Evolutionary conservation across 1,139 yeast genomes (phyloP), one percentile per base, ranked within the genome.

Genomic region (Wickerhamomyces sp.): DNA sequence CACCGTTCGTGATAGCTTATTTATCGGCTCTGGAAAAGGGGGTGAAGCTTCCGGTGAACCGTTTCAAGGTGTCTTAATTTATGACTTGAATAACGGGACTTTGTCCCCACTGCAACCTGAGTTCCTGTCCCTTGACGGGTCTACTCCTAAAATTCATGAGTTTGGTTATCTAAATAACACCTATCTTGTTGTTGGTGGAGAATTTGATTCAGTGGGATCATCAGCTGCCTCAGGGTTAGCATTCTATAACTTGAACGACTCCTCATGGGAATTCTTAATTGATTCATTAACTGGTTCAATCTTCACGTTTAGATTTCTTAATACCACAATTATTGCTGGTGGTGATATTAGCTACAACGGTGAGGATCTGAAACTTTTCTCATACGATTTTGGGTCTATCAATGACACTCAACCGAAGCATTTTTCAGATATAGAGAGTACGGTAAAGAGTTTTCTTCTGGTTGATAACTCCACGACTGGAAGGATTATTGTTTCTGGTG

Each of bases 101-200:
- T 48, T 51, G n/a, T 39, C 40, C 6, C 40, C 53, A 0, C 6
- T 32, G 26, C 56, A 51, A 26, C 56, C 56, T 5, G 50, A 44
- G 2, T 27, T 47, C 0, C 27, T 57, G 7, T 30, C 48, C 0
- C 47, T 50, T 2, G 42, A 48, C 42, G 55, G 27, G 37, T 45
- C 50, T 3, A 49, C 63, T 13, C 68, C 76, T 4, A 55, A 60
- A 36, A 76, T 87, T 9, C 78, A 76, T 46, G 65, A 84, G 3
- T 64, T 87, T 49, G 78, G 75, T 3, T 70, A 73, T 46, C 46
- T 53, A 40, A 56, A 57, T 37, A 62, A 72, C 27, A 71, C 75
- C 27, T 55, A 56, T 34, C 62, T 90, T 18, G 69, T 89, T 36
- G 85, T 88, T 10, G 96, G 88, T 41, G 99, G 99, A 23, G 71